A percentile compares a stretch with the other conserved stretches of the same genome.
phyloP scores from a whole-genome alignment of 176 grass and related monocot species.

The Chrysopogon serrulatus region DNA sequence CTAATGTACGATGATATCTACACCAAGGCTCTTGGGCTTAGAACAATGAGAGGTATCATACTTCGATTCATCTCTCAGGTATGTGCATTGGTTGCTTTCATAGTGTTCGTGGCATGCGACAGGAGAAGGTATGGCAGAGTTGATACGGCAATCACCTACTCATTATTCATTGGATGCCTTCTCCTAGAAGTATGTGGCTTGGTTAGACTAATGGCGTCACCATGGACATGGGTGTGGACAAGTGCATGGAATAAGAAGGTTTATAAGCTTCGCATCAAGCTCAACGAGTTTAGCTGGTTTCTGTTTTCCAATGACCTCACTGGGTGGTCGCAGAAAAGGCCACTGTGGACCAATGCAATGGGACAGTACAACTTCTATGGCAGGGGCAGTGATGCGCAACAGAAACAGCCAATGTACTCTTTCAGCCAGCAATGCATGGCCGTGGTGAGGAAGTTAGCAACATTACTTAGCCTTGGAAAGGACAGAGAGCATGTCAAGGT shows the following conservation, averaged over 20 bases:
- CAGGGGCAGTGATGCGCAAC: no score
- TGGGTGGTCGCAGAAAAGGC: not conserved
- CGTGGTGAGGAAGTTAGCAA: not conserved
- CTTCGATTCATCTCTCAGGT: not conserved
- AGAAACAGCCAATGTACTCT: not conserved
- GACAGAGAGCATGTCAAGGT: not conserved
- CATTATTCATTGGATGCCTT: not conserved
- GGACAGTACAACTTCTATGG: conserved; percentile 2
- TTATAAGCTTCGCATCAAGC: not conserved
- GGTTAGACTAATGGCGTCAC: not conserved
- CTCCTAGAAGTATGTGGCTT: not conserved
- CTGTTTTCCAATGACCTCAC: not conserved
- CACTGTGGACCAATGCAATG: not conserved
- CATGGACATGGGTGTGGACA: not conserved
- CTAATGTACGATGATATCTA: conserved; percentile 1
- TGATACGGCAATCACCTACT: not conserved
- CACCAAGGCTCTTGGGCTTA: not conserved
- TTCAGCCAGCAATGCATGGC: not conserved
- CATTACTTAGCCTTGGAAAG: not conserved
- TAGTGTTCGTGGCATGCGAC: not conserved
- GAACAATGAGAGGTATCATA: not conserved
- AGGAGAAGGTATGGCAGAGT: not conserved
- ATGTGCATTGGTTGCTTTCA: not conserved
- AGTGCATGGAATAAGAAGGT: not conserved
- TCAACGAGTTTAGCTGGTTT: not conserved